phyloP scores from a whole-genome alignment of 306 rosid species.

The Lablab purpureus region DNA sequence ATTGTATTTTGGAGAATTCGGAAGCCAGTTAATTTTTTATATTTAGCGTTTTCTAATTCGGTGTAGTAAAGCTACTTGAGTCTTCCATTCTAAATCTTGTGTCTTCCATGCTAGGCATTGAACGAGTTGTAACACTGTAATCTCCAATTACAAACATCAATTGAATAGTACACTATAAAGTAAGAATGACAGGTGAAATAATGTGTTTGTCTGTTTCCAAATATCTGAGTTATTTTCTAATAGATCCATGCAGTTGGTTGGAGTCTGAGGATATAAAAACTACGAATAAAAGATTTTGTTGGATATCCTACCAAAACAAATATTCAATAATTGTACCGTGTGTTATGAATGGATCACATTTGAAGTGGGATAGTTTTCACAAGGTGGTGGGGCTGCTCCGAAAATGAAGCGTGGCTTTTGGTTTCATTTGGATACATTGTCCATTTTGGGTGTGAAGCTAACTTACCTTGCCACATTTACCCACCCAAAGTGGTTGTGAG shows the following conservation, averaged over 20 bases:
- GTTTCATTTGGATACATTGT: constrained; percentile 49
- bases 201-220: constrained; percentile 43
- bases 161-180: not conserved
- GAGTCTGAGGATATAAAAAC: constrained; percentile 50
- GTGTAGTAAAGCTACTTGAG: not conserved
- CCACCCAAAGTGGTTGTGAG: constrained; percentile 56
- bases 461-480: constrained; percentile 44
- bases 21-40: not conserved
- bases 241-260: constrained; percentile 45
- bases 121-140: not conserved
- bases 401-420: constrained; percentile 58
- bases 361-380: constrained; percentile 60
- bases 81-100: not conserved
- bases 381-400: constrained; percentile 58
- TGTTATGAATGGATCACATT: constrained; percentile 59
- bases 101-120: constrained; percentile 1
- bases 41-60: not conserved
- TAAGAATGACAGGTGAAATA: constrained; percentile 33
- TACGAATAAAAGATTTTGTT: constrained; percentile 45
- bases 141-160: not conserved
- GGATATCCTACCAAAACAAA: constrained; percentile 49
- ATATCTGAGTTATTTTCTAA: constrained; percentile 5
- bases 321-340: constrained; percentile 66
- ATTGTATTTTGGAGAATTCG: not conserved
- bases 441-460: constrained; percentile 45